Evolutionary conservation across 1,284 basidiomycete genomes (phyloP), one percentile per base, ranked within the genome.

Genomic region (Ceratobasidium sp.): DNA sequence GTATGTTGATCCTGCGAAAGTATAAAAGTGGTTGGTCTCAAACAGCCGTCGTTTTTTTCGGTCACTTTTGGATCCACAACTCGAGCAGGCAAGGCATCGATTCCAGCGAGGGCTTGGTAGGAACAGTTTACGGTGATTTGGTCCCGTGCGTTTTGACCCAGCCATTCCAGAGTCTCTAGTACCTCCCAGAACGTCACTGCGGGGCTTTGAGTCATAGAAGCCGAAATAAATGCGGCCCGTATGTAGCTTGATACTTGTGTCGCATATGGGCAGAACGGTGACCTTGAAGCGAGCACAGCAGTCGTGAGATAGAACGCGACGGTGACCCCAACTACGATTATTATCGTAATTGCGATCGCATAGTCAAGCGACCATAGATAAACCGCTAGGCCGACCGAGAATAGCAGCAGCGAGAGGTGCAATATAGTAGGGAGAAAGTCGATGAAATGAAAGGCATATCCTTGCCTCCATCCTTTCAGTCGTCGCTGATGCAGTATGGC

Each of bases 351-450:
- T 0, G 58, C 45, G 3, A 62, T 27, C 5, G 12, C 45, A 5
- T 4, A 34, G 45, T 62, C 45, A 3, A 62, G n/a, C 31, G 13
- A 17, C 55, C 55, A 57, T 2, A 67, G 62, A 42, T 40, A 67
- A 13, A 67, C 22, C 0, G 38, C 49, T 15, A 67, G 43, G 15
- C 62, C 62, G 13, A 53, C 27, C 6, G 27, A 49, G 27, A 67
- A 67, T 13, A 53, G 35, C 0, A 67, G 27, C 8, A 67, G 35
- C 49, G 62, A 67, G 12, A 53, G 1, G 35, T 67, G 62, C 34
- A 67, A 40, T 32, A 67, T 49, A 20, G 29, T 53, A 1, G 62
- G 62, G 10, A 67, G 49, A 12, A 53, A 27, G 32, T 49, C 47
- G 10, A 67, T 50, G 6, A 50, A 1, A 42, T 49, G 47, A 13